Evolutionary conservation across 1,139 yeast species (phyloP), one percentile per base, ranked within the genome.

Genomic region (Pneumocystis murina): DNA sequence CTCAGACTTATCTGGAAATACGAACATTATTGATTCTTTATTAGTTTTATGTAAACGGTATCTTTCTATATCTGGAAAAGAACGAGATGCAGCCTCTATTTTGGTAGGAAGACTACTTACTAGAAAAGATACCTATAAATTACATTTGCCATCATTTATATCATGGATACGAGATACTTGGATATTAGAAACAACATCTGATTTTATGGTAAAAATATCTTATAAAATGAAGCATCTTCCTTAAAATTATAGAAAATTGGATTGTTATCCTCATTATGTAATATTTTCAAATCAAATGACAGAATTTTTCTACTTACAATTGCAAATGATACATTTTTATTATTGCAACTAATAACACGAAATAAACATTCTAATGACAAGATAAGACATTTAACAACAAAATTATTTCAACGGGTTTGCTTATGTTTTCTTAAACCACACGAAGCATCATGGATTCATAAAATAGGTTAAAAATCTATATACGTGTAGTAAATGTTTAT

Each of bases 21-120:
- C 35, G 8, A 71, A 73, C 4, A 67, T 82, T 14, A 75, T 78
- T 1, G 63, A 68, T 0, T 63, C 73, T 7, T 69, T 87, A 0
- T 78, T 75, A 64, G 62, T 69, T 0, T 68, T 79, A 8, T 78
- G 80, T 2, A 35, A 68, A 24, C 59, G 61, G 1, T 74, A 74
- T 67, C 71, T 81, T 58, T 74, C 74, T 62, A 72, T 75, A 36
- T 71, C 80, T 20, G 83, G 84, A 1, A 80, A 82, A 48, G 78
- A 81, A 63, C 75, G 79, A 12, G 81, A 79, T 60, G 79, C 81
- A 0, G 79, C 82, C 0, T 72, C 77, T 0, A 43, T 76, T 17
- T 71, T 78, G 4, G 66, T 79, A 70, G 78, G 82, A 0, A 70
- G 80, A 36, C 70, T 80, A 14, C 62, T 80, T 6, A 72, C 79